These are phyloP conservation scores for Plasmodium falciparum DNA, from an alignment of 169 alveolate species.

Conservation along the genomic window DNA sequence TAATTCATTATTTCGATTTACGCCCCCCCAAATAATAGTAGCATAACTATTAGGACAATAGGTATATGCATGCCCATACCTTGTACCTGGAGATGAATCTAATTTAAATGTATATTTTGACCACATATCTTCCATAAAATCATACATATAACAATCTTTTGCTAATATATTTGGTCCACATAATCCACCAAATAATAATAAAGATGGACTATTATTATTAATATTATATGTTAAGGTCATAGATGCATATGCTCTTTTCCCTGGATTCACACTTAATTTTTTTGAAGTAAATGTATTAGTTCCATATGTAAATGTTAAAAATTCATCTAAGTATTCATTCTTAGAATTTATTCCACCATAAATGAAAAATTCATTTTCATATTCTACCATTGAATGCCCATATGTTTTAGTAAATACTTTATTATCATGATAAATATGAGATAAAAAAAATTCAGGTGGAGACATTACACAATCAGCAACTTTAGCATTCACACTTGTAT, in stretches of 20 bases:
- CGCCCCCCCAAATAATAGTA: constrained; percentile 74
- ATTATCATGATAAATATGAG: constrained; percentile 77
- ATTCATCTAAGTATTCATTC: constrained; percentile 67
- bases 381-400: constrained; percentile 74
- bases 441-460: constrained; percentile 76
- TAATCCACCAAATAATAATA: constrained; percentile 75
- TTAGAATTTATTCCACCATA: constrained; percentile 73
- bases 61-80: constrained; percentile 76
- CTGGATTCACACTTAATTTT: constrained; percentile 62
- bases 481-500: constrained; percentile 25
- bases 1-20: constrained; percentile 55
- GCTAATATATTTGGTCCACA: constrained; percentile 72
- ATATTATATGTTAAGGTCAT: constrained; percentile 51
- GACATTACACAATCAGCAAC: constrained; percentile 78
- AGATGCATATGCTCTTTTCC: constrained; percentile 75
- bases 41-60: constrained; percentile 61
- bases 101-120: constrained; percentile 35
- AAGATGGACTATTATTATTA: constrained; percentile 36
- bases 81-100: constrained; percentile 61
- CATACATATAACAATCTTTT: constrained; percentile 67
- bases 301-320: constrained; percentile 62
- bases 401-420: constrained; percentile 72
- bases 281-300: constrained; percentile 65
- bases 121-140: constrained; percentile 58
- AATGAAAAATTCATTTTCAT: constrained; percentile 70